Percentiles rank a stretch among this genome's conserved stretches.
These are phyloP conservation scores for Fusarium sp. DNA, from an alignment of 2,329 filamentous ascomycete genomes.

Conservation along the genomic window DNA sequence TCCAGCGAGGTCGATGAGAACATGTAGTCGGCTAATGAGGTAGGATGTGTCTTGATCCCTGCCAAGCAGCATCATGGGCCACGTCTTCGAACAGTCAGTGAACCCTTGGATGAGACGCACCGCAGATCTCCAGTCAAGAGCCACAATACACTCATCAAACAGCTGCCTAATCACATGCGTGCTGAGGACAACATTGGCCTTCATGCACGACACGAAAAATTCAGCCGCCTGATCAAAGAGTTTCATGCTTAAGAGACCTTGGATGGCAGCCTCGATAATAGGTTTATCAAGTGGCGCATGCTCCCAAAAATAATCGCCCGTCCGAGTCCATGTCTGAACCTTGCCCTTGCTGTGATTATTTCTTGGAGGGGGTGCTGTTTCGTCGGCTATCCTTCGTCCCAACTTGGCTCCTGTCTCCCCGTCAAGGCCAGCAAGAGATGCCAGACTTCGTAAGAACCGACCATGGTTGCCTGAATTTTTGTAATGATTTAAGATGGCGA, in stretches of 20 bases:
- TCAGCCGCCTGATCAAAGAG: constrained; percentile 60
- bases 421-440: constrained; percentile 62
- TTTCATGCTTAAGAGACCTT: constrained; percentile 63
- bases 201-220: constrained; percentile 58
- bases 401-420: constrained; percentile 56
- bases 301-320: constrained; percentile 57
- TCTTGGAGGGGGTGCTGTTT: constrained; percentile 45
- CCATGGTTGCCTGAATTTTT: constrained; percentile 57
- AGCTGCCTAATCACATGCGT: constrained; percentile 54
- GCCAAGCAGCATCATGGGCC: constrained; percentile 45
- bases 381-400: constrained; percentile 52
- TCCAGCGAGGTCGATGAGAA: constrained; percentile 56
- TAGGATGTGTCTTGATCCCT: constrained; percentile 43
- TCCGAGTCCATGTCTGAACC: constrained; percentile 41
- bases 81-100: constrained; percentile 44
- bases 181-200: constrained; percentile 52
- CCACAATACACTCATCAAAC: constrained; percentile 58
- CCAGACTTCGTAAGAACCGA: constrained; percentile 60
- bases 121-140: constrained; percentile 57
- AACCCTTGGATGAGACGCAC: constrained; percentile 52
- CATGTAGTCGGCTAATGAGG: constrained; percentile 51
- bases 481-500: constrained; percentile 66
- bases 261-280: constrained; percentile 62
- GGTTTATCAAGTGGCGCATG: constrained; percentile 55
- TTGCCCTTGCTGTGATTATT: constrained; percentile 44